These are phyloP conservation scores for Globomyces pollinis-pini DNA, from an alignment of 192 early-diverging fungal genomes.

Conservation along the genomic window DNA sequence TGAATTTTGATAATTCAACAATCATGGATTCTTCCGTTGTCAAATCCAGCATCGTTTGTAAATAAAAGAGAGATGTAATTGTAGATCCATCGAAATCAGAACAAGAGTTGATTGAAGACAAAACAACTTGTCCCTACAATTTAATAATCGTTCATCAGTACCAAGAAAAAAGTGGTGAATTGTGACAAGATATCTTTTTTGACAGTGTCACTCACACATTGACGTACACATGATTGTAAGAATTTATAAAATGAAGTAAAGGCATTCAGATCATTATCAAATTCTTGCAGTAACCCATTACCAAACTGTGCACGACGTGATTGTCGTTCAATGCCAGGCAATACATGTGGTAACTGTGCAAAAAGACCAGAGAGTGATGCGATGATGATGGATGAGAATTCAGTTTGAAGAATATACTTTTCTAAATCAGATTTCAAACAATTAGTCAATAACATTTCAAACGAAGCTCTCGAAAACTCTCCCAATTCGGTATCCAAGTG, in stretches of 20 bases:
- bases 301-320: constrained; percentile 23
- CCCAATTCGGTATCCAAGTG: constrained; percentile 71
- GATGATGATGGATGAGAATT: constrained; percentile 73
- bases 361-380: constrained; percentile 84
- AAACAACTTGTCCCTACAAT: constrained; percentile 73
- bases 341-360: constrained; percentile 76
- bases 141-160: no score
- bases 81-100: constrained; percentile 89
- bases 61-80: constrained; percentile 81
- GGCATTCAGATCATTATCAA: constrained; percentile 61
- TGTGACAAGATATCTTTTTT: constrained; percentile 50
- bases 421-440: constrained; percentile 62
- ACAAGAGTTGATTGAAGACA: constrained; percentile 74
- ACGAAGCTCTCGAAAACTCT: constrained; percentile 79
- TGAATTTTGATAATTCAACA: constrained; percentile 64
- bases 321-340: constrained; percentile 36
- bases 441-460: constrained; percentile 79
- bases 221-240: constrained; percentile 61
- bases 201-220: constrained; percentile 63
- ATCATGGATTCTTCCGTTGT: constrained; percentile 63
- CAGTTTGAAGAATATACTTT: constrained; percentile 71
- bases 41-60: constrained; percentile 71
- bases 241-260: constrained; percentile 63
- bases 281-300: constrained; percentile 50
- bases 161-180: constrained; percentile 73